A percentile compares a stretch with the other conserved stretches of the same genome.
Evolutionary conservation across 306 rosid species (phyloP).

Genomic region (Acmispon strigosus): DNA sequence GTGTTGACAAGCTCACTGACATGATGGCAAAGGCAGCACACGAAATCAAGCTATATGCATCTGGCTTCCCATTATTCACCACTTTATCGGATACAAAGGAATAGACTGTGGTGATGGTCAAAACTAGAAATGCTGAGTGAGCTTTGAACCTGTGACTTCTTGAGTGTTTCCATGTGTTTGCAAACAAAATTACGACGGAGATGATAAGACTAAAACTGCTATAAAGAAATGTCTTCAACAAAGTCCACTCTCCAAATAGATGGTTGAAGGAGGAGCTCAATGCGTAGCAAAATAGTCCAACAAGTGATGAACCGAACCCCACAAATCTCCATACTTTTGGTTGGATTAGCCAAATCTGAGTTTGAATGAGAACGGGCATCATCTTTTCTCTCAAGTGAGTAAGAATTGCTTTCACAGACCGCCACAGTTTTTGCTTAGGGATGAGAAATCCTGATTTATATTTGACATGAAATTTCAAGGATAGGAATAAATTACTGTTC

Average conservation of each 20-base stretch:
- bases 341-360: not conserved
- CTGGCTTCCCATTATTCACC: not conserved
- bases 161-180: not conserved
- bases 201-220: not conserved
- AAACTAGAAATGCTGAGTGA: not conserved
- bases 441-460: no score
- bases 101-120: not conserved
- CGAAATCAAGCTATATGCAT: not conserved
- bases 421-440: no score
- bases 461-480: no score
- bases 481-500: no score
- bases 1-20: not conserved
- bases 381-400: not conserved
- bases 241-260: not conserved
- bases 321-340: not conserved
- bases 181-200: not conserved
- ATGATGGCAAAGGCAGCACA: not conserved
- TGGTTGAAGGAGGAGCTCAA: slow-evolving; percentile 7
- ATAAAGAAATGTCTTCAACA: not conserved
- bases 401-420: not conserved
- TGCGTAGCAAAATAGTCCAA: not conserved
- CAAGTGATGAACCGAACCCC: not conserved
- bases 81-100: not conserved
- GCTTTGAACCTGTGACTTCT: not conserved
- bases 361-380: not conserved